Evolutionary conservation across 176 grass and related monocot species (phyloP), one percentile per base, ranked within the genome.

Genomic region (Rhynchospora tenuis): DNA sequence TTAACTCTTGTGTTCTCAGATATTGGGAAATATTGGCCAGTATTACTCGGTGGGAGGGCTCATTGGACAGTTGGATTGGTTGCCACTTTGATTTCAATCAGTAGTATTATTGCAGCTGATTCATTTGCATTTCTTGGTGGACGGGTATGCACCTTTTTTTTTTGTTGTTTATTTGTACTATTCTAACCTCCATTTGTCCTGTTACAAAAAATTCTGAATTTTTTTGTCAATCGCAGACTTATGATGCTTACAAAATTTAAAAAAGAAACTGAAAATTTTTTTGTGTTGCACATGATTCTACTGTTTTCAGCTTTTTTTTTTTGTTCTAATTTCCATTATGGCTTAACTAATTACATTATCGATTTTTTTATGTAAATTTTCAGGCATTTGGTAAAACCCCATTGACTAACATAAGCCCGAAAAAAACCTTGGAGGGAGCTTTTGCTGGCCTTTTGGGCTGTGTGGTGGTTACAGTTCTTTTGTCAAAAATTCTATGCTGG

Each of bases 61-160:
- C 96, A 95, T 81, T 99, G 91, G 93, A 99, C 93, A 52, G 93
- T 99, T 87, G 96, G 96, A 84, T 84, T 93, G 68, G 96, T 92
- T 22, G 93, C 93, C 84, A 93, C 96, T 24, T 92, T 95, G 82
- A 95, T 99, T 79, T 95, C 93, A 86, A 92, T 99, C 69, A 99
- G 89, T 81, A 95, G 91, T 87, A 93, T 99, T 59, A 99, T 99
- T 78, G 93, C 96, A 59, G 96, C 96, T 17, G 96, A 99, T 86
- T 93, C 91, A 83, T 93, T 90, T 83, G 96, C 93, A 73, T 99
- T 99, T 79, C 79, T 93, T 81, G 94, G 96, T 78, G 96, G 96
- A 89, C 90, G 89, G 93, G 96, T 99, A 92, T 47, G 9, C 59
- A 83, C 72, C 84, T 74, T 52, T 79, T 52, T 76, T 6, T 28